A percentile compares a stretch with the other conserved stretches of the same genome.
Conservation (phyloP, 495 filamentous ascomycete species). For the Bacidia gigantensis region DNA sequence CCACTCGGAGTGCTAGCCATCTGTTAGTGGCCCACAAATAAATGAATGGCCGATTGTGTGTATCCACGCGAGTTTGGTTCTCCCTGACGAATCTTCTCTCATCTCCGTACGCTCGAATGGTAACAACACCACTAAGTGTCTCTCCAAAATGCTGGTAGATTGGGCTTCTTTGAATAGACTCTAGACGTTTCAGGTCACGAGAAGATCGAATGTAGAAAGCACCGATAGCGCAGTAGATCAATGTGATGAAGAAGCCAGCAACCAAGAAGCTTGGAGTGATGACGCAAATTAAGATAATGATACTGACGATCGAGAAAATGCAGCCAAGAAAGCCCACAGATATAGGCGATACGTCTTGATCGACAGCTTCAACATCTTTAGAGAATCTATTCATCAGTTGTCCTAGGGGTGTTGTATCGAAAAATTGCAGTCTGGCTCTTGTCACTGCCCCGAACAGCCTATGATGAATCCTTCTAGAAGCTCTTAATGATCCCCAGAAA, state of each 20-base stretch:
- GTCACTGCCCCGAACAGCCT: constrained; percentile 66
- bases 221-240: constrained; percentile 71
- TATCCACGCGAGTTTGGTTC: constrained; percentile 79
- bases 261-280: constrained; percentile 91
- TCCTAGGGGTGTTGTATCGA: constrained; percentile 90
- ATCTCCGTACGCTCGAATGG: constrained; percentile 93
- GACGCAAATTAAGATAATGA: constrained; percentile 76
- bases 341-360: constrained; percentile 89
- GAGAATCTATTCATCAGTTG: constrained; percentile 99
- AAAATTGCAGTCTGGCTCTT: constrained; percentile 90
- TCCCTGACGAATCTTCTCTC: constrained; percentile 87
- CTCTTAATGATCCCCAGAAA: constrained; percentile 83
- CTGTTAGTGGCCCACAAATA: constrained; percentile 95
- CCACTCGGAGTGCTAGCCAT: constrained; percentile 90
- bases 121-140: constrained; percentile 89
- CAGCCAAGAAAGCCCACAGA: constrained; percentile 65
- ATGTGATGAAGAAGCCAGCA: constrained; percentile 71
- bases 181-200: constrained; percentile 82
- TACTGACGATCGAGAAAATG: constrained; percentile 66
- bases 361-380: constrained; percentile 88
- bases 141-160: constrained; percentile 98
- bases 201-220: constrained; percentile 83
- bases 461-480: constrained; percentile 74
- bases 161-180: constrained; percentile 88
- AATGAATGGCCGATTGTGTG: constrained; percentile 85